Evolutionary conservation across 2,329 filamentous ascomycete species (phyloP).

Genomic region (Tolypocladium ophioglossoides): DNA sequence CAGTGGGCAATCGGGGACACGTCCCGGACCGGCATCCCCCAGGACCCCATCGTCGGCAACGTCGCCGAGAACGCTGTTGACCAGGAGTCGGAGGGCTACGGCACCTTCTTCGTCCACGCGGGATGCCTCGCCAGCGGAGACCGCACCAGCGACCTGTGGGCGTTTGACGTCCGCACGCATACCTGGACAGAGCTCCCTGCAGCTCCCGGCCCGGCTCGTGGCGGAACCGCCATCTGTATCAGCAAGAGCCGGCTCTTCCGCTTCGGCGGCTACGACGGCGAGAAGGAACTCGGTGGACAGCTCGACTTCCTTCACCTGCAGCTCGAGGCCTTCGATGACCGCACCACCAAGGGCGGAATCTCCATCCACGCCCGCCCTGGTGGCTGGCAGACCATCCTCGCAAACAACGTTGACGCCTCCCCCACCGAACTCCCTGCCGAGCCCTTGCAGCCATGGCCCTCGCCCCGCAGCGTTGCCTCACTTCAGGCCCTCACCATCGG

Average conservation of each 20-base stretch:
- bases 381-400: constrained; percentile 42
- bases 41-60: constrained; percentile 46
- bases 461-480: constrained; percentile 40
- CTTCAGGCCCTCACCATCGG: constrained; percentile 47
- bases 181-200: constrained; percentile 58
- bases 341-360: constrained; percentile 35
- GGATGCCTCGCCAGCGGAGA: constrained; percentile 57
- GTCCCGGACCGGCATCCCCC: constrained; percentile 44
- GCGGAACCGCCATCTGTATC: constrained; percentile 57
- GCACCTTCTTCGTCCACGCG: constrained; percentile 66
- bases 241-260: constrained; percentile 57
- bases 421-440: constrained; percentile 24
- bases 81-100: constrained; percentile 50
- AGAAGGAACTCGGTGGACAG: constrained; percentile 56
- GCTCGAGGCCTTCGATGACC: constrained; percentile 45
- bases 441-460: constrained; percentile 34
- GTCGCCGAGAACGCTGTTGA: constrained; percentile 48
- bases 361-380: constrained; percentile 36
- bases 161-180: constrained; percentile 54
- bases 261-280: constrained; percentile 72
- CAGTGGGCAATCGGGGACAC: constrained; percentile 46
- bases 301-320: constrained; percentile 55
- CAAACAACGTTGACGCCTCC: constrained; percentile 22
- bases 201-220: constrained; percentile 56
- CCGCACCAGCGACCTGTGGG: constrained; percentile 62